Conservation (phyloP, 768 basidiomycete species). For the Rhodotorula graminis region DNA sequence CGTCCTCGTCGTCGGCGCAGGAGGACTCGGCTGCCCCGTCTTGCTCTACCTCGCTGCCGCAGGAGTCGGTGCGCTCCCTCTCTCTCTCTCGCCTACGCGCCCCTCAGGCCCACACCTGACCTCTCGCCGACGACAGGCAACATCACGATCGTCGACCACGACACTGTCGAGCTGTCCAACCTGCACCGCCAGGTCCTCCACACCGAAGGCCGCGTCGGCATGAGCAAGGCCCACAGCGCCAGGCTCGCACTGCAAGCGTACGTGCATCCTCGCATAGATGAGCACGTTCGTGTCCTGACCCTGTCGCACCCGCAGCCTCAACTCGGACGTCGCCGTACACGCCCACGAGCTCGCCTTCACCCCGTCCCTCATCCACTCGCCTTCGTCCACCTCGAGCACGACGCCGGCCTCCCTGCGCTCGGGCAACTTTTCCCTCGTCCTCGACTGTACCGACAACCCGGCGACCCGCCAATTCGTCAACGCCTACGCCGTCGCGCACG, state of each 20-base stretch:
- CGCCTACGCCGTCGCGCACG: constrained; percentile 69
- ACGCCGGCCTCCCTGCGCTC: constrained; percentile 29
- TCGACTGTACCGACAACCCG: constrained; percentile 93
- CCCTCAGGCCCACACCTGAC: too few relatives aligned
- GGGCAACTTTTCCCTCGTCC: constrained; percentile 61
- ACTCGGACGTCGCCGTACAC: constrained; percentile 63
- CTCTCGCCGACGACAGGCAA: constrained; percentile 53
- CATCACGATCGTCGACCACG: constrained; percentile 82
- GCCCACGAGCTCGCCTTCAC: constrained; percentile 50
- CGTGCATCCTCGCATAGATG: constrained; percentile 17
- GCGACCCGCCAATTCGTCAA: constrained; percentile 89
- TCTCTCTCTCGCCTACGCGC: too few relatives aligned
- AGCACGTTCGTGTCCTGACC: neutral
- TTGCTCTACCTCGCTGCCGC: constrained; percentile 89
- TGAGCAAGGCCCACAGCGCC: constrained; percentile 77
- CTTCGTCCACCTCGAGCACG: constrained; percentile 23
- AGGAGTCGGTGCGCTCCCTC: constrained; percentile 68
- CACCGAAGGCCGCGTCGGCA: constrained; percentile 63
- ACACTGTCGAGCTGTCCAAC: constrained; percentile 80
- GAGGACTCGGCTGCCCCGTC: constrained; percentile 92
- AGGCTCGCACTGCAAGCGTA: constrained; percentile 64
- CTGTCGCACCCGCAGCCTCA: constrained; percentile 56
- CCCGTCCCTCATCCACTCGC: constrained; percentile 25
- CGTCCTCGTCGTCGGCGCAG: constrained; percentile 85
- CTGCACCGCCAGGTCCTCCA: constrained; percentile 92